These are phyloP conservation scores for Penicillium psychrosexuale DNA, from an alignment of 2,329 filamentous ascomycete genomes.

Conservation along the genomic window DNA sequence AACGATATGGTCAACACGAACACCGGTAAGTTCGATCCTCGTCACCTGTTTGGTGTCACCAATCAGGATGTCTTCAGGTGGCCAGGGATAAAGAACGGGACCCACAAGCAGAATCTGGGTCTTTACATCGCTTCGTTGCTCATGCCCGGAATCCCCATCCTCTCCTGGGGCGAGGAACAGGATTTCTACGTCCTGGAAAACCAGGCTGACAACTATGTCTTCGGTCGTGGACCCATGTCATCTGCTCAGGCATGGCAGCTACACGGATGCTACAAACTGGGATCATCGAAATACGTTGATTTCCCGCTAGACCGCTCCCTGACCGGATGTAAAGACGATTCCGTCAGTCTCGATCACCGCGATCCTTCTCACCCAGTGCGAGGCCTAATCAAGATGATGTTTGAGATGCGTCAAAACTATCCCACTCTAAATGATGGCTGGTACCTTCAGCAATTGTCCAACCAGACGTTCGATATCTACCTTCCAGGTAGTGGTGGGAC, in stretches of 20 bases:
- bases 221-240: slow-evolving; percentile 61
- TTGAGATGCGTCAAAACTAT: slow-evolving; percentile 55
- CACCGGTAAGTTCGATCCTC: slow-evolving; percentile 60
- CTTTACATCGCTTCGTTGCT: slow-evolving; percentile 58
- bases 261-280: slow-evolving; percentile 61
- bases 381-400: slow-evolving; percentile 61
- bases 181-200: slow-evolving; percentile 62
- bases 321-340: slow-evolving; percentile 55
- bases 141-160: slow-evolving; percentile 59
- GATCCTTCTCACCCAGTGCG: slow-evolving; percentile 61
- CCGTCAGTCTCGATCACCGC: slow-evolving; percentile 58
- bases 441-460: slow-evolving; percentile 53
- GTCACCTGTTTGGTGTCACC: slow-evolving; percentile 62
- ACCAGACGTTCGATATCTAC: slow-evolving; percentile 51
- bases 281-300: slow-evolving; percentile 54
- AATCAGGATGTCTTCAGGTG: slow-evolving; percentile 66
- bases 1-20: slow-evolving; percentile 59
- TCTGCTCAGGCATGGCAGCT: slow-evolving; percentile 60
- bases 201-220: slow-evolving; percentile 63
- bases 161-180: slow-evolving; percentile 66
- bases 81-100: slow-evolving; percentile 56
- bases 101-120: slow-evolving; percentile 55
- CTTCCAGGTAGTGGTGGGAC: slow-evolving; percentile 54
- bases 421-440: slow-evolving; percentile 60
- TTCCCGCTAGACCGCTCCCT: slow-evolving; percentile 55